Evolutionary conservation across 768 basidiomycete species (phyloP), one percentile per base, ranked within the genome.

Genomic region (Pholiota microspora): DNA sequence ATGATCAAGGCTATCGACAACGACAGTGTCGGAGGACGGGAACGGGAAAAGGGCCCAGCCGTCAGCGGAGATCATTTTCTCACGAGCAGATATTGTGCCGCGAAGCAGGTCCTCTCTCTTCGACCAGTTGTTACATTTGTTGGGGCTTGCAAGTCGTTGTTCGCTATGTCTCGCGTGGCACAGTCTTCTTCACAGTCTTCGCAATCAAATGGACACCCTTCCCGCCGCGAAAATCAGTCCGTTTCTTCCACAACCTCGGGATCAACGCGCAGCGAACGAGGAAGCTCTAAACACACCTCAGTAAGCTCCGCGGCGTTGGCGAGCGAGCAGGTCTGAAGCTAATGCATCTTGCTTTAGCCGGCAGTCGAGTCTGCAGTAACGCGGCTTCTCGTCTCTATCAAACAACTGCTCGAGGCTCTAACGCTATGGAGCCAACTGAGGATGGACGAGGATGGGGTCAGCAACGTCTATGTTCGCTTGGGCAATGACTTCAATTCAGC

Each of bases 401-500:
- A 98, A 68, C 84, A 91, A 58, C 83, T 99, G n/a, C 79, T 99
- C 32, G 94, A 97, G 67, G 80, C 89, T 1, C 78, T 97, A 52
- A 92, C 90, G 5, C 74, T 81, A 73, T 97, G 94, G 94, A 91
- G 89, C 69, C 77, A 77, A 55, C 71, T 81, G 56, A 78, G 84
- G 62, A 79, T 89, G 62, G 77, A 84, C 53, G 94, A 96, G 67
- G 73, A 70, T 38, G 78, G 90, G 61, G 94, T 99, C 67, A 97
- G 94, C 78, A 93, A 98, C 70, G 91, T 97, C 51, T 99, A 99
- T 71, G 97, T 99, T 51, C 84, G 86, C 51, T 78, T 99, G 21
- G 97, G 97, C 21, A 98, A 98, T 71, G 95, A 97, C 67, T 98
- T 99, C 77, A 98, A 98, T 66, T 82, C 84, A 13, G 94, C 94